Evolutionary conservation across 805 yeast species (phyloP).

Genomic region (Helenozyma rhizophorensis): DNA sequence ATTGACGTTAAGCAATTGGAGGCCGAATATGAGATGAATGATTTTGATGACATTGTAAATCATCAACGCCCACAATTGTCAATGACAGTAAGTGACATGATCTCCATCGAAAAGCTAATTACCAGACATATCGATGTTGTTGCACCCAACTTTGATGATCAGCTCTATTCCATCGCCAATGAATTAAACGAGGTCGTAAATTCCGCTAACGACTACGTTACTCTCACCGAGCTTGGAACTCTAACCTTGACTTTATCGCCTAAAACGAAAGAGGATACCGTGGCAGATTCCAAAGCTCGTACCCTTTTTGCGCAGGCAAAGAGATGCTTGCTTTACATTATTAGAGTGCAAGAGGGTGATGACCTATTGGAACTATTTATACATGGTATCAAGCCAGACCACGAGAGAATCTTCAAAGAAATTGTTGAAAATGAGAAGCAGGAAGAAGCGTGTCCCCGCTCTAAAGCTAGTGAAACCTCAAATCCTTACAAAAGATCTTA

Average conservation of each 20-base stretch:
- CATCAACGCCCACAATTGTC: constrained; percentile 44
- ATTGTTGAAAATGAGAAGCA: constrained; percentile 46
- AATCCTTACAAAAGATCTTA: constrained; percentile 42
- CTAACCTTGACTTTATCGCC: constrained; percentile 58
- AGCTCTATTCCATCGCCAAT: constrained; percentile 41
- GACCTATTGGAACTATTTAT: constrained; percentile 66
- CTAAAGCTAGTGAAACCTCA: constrained; percentile 16
- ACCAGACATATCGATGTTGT: constrained; percentile 37
- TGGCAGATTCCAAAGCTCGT: constrained; percentile 53
- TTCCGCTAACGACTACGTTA: constrained; percentile 38
- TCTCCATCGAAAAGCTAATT: constrained; percentile 42
- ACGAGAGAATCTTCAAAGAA: constrained; percentile 61
- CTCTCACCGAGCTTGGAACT: constrained; percentile 48
- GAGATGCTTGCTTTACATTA: constrained; percentile 73
- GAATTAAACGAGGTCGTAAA: constrained; percentile 36
- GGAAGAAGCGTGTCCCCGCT: too few relatives aligned
- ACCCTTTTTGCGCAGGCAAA: constrained; percentile 72
- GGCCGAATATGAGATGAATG: constrained; percentile 52
- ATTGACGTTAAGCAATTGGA: constrained; percentile 58
- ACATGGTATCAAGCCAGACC: constrained; percentile 59
- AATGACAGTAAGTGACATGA: constrained; percentile 44
- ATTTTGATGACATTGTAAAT: constrained; percentile 62
- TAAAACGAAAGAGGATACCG: constrained; percentile 40
- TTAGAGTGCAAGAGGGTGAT: constrained; percentile 72
- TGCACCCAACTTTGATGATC: constrained; percentile 52